phyloP scores from a whole-genome alignment of 176 grass and related monocot species.

The Oryza coarctata region DNA sequence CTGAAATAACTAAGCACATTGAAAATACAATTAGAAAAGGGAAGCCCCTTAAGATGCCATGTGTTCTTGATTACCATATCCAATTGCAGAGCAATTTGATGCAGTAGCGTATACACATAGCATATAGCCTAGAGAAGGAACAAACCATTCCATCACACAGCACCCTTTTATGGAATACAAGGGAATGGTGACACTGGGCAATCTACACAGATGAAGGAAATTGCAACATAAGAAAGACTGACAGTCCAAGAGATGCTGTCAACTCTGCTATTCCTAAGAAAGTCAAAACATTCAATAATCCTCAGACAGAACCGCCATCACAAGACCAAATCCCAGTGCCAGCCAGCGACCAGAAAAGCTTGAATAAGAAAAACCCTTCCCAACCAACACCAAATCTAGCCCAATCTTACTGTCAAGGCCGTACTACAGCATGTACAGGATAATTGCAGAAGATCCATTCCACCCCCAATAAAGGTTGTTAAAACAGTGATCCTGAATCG shows the following conservation, averaged over 20 bases:
- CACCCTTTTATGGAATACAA: too few species aligned
- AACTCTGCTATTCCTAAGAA: background rate
- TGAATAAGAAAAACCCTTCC: conserved; percentile 20
- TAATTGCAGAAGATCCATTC: conserved; percentile 7
- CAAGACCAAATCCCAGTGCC: background rate
- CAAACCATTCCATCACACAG: background rate
- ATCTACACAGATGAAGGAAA: background rate
- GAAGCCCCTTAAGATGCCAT: background rate
- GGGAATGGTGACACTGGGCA: background rate
- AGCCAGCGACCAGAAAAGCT: conserved; percentile 34
- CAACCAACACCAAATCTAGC: conserved; percentile 36
- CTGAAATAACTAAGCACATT: background rate
- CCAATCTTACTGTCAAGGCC: conserved; percentile 1
- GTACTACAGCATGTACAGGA: background rate
- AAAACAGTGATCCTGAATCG: too few species aligned
- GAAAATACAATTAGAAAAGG: background rate
- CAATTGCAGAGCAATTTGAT: conserved; percentile 20
- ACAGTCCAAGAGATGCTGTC: background rate
- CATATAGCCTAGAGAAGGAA: background rate
- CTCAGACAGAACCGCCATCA: background rate
- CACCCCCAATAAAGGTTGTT: too few species aligned
- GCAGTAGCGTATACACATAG: background rate
- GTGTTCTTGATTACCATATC: background rate
- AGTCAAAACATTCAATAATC: conserved; percentile 17
- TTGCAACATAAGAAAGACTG: background rate